phyloP scores from a whole-genome alignment of 495 filamentous ascomycete genomes.

The Aspergillus incahuasiensis region DNA sequence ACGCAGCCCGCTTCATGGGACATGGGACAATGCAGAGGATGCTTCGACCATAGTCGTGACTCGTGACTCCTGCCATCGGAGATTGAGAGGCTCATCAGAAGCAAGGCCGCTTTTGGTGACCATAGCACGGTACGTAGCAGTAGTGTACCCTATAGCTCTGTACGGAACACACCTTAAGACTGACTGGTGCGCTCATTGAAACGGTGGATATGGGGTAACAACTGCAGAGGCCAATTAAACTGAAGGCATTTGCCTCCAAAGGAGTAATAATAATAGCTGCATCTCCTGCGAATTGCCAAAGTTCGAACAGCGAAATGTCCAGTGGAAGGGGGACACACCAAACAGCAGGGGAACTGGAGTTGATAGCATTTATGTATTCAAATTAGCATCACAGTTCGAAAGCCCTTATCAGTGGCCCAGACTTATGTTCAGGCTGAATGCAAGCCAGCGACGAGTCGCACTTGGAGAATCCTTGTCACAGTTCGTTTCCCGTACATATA shows the following conservation, averaged over 20 bases:
- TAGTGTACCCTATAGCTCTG: neutral
- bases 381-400: slow-evolving; percentile 30
- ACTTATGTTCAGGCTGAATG: slow-evolving; percentile 4
- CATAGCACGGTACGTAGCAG: neutral
- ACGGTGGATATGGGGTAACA: neutral
- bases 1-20: no score
- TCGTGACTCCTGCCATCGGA: neutral
- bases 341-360: slow-evolving; percentile 9
- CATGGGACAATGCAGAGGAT: no score
- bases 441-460: neutral
- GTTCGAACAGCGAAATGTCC: neutral
- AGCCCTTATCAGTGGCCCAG: slow-evolving; percentile 23
- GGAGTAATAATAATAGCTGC: slow-evolving; percentile 2
- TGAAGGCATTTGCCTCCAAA: neutral
- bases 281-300: neutral
- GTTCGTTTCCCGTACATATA: neutral
- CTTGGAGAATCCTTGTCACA: neutral
- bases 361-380: slow-evolving; percentile 30
- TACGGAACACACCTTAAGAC: no score
- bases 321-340: slow-evolving; percentile 10
- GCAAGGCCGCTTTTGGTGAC: slow-evolving; percentile 2
- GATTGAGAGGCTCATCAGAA: neutral
- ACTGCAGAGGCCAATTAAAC: neutral
- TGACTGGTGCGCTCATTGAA: neutral
- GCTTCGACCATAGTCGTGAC: neutral